Conservation (phyloP, 257 asterid species). For the Fraxinus excelsior region DNA sequence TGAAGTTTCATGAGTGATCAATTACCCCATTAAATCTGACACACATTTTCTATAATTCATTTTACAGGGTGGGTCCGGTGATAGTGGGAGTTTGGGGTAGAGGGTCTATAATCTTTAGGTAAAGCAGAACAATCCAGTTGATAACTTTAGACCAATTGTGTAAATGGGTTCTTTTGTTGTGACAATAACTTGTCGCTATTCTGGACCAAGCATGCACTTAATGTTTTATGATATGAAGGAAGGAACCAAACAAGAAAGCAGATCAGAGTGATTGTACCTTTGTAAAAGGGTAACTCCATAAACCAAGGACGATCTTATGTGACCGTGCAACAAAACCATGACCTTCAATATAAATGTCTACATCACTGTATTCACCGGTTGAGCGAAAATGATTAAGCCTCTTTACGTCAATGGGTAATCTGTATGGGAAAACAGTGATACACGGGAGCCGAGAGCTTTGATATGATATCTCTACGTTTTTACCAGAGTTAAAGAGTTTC, state of each 20-base stretch:
- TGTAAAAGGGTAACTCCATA: constrained; percentile 90
- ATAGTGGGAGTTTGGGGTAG: no score
- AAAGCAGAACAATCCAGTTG: not conserved
- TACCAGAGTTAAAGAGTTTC: constrained; percentile 68
- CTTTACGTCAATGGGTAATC: constrained; percentile 65
- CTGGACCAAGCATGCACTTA: not conserved
- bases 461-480: constrained; percentile 72
- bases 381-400: constrained; percentile 58
- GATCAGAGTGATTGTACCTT: constrained; percentile 59
- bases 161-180: not conserved
- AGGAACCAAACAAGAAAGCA: not conserved
- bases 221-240: not conserved
- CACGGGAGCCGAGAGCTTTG: constrained; percentile 59
- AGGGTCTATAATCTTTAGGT: not conserved
- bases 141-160: not conserved
- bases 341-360: constrained; percentile 69
- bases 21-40: not conserved
- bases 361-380: constrained; percentile 76
- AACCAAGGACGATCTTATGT: constrained; percentile 83
- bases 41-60: not conserved
- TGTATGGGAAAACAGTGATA: constrained; percentile 52
- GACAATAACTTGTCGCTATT: no score
- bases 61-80: no score
- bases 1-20: not conserved
- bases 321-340: constrained; percentile 57